These are phyloP conservation scores for Pisolithus thermaeus DNA, from an alignment of 1,284 basidiomycete genomes.

Conservation along the genomic window DNA sequence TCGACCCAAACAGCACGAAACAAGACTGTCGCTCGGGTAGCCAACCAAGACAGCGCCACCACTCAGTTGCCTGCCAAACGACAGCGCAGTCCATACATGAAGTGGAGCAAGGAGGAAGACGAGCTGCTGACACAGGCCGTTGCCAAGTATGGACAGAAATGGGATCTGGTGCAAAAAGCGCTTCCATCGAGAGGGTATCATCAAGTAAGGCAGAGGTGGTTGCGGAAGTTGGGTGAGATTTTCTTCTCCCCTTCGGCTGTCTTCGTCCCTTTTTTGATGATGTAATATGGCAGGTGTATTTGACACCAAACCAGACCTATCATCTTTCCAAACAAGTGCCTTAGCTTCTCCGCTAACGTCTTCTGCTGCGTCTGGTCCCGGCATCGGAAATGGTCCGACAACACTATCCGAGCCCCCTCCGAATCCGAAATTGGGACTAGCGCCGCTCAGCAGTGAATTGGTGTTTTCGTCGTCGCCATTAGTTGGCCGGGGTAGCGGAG, in stretches of 20 bases:
- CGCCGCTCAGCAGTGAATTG: conserved; percentile 30
- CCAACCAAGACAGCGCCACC: conserved; percentile 13
- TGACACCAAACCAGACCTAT: conserved; percentile 32
- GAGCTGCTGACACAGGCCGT: conserved; percentile 31
- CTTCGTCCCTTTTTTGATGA: too few relatives aligned
- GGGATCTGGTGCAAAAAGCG: conserved; percentile 36
- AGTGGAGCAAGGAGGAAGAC: conserved; percentile 36
- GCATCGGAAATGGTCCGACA: too few relatives aligned
- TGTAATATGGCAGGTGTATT: conserved; percentile 24
- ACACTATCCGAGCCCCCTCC: conserved; percentile 19
- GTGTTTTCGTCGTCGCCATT: conserved; percentile 15
- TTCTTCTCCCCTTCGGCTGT: not conserved
- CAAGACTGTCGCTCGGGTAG: conserved; percentile 22
- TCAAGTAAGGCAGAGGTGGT: conserved; percentile 36
- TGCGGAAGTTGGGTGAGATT: conserved; percentile 31
- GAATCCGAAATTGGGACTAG: conserved; percentile 31
- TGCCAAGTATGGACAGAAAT: conserved; percentile 36
- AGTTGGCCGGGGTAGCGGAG: not conserved
- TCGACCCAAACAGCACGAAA: conserved; percentile 9
- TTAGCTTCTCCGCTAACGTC: not conserved
- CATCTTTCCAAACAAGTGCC: conserved; percentile 26
- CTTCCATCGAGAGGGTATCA: conserved; percentile 34
- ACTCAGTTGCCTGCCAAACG: conserved; percentile 15
- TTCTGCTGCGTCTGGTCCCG: not conserved
- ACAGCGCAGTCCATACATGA: conserved; percentile 34